Conservation (phyloP, 2,329 filamentous ascomycete genomes). For the Aspergillus phoenicis region DNA sequence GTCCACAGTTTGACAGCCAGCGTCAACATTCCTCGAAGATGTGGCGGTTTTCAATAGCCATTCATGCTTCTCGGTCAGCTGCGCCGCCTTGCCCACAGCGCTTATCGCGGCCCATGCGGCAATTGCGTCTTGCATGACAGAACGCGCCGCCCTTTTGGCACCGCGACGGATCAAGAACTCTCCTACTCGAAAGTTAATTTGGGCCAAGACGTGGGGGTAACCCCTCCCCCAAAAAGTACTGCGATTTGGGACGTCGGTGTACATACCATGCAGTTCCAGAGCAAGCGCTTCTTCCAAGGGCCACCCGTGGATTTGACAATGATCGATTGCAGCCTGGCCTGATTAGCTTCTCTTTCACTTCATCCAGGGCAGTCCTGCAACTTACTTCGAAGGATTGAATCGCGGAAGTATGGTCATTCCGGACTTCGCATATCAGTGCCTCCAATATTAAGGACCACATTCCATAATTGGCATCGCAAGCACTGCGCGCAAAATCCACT, state of each 20-base stretch:
- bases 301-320: constrained; percentile 61
- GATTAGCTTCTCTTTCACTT: background rate
- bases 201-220: background rate
- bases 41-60: constrained; percentile 61
- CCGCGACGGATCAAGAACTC: constrained; percentile 61
- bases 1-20: constrained; percentile 59
- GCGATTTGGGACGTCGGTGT: background rate
- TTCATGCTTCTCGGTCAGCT: constrained; percentile 61
- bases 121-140: constrained; percentile 60
- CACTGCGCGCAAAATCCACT: constrained; percentile 55
- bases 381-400: constrained; percentile 45
- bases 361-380: background rate
- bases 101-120: constrained; percentile 61
- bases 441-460: constrained; percentile 60
- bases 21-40: constrained; percentile 55
- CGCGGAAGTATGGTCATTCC: constrained; percentile 47
- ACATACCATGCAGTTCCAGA: constrained; percentile 60
- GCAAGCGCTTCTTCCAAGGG: constrained; percentile 62
- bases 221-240: too few relatives aligned
- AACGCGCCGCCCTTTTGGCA: constrained; percentile 60
- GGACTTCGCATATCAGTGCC: constrained; percentile 57
- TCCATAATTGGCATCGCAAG: constrained; percentile 63
- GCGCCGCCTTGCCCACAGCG: constrained; percentile 60
- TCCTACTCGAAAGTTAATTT: constrained; percentile 25
- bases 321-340: constrained; percentile 61